phyloP scores from a whole-genome alignment of 2,329 filamentous ascomycete genomes.

The Zymoseptoria brevis region DNA sequence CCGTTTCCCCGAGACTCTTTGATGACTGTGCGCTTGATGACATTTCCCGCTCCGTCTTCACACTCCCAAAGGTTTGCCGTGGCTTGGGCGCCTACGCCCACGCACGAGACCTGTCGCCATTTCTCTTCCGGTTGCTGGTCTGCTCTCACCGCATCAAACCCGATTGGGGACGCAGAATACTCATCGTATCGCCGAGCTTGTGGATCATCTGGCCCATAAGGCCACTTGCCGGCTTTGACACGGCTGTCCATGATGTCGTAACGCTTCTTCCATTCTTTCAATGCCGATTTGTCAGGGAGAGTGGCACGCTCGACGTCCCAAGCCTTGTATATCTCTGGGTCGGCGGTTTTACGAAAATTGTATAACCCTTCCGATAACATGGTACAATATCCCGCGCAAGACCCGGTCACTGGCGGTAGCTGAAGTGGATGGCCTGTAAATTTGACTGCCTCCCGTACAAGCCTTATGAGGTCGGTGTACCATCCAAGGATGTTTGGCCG shows the following conservation, averaged over 20 bases:
- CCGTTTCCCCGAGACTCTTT: neutral
- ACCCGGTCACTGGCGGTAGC: too few species aligned
- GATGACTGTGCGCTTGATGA: neutral
- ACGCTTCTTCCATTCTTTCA: neutral
- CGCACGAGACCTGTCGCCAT: neutral
- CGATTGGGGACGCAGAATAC: neutral
- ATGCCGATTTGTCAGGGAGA: neutral
- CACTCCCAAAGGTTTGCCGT: neutral
- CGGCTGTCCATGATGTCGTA: neutral
- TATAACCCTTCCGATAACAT: too few species aligned
- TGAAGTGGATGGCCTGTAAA: too few species aligned
- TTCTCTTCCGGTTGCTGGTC: neutral
- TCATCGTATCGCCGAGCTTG: neutral
- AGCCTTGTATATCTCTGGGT: neutral
- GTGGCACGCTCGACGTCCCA: neutral
- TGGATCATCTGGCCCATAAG: neutral
- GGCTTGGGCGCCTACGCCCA: neutral
- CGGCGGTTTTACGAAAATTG: neutral
- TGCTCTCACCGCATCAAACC: neutral
- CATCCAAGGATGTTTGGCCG: too few species aligned
- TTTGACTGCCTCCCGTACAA: too few species aligned
- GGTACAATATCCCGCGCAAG: too few species aligned
- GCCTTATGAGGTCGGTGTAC: too few species aligned
- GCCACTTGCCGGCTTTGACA: neutral
- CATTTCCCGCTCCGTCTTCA: neutral